Evolutionary conservation across 768 basidiomycete genomes (phyloP), one percentile per base, ranked within the genome.

Genomic region (Serendipita sp.): DNA sequence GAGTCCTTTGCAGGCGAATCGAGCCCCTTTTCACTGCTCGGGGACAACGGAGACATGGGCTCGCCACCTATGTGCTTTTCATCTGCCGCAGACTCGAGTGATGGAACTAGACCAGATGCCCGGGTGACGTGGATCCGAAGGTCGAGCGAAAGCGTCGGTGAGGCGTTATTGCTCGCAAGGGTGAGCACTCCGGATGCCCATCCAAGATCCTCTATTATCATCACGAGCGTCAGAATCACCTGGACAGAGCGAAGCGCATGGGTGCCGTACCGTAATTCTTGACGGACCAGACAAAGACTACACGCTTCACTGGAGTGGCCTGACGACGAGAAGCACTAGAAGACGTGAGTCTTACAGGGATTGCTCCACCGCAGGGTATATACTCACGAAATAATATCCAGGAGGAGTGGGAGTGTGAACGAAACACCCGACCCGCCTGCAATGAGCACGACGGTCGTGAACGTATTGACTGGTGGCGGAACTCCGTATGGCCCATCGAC

Each of bases 361-460:
- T 41, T 7, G 16, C 0, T 26, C 7, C 31, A 28, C 13, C 22
- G n/a, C 22, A 22, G 28, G 30, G 1, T 26, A 3, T 50, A 3
- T 14, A 67, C 75, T 64, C 65, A 79, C 79, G 72, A 71, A 7
- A 81, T 69, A 20, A 75, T 63, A 53, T 75, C 73, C 0, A 78
- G 68, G 24, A 81, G 71, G 14, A 79, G 69, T 0, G 81, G 75
- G 3, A 80, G 68, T 1, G 76, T 76, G 62, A 75, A 78, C 2
- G 81, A 73, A 14, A 81, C 69, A 2, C 81, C 80, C 1, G 80
- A 78, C 0, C 81, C 81, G 38, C 79, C 79, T 78, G 62, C 62
- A 26, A 63, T 53, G 7, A 63, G 31, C 5, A 63, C 28, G n/a
- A 45, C 42, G 20, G 50, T 56, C 14, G 28, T 58, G 31, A 63